These are phyloP conservation scores for Hypoxylon perforatum DNA, from an alignment of 495 filamentous ascomycete species.

Conservation along the genomic window DNA sequence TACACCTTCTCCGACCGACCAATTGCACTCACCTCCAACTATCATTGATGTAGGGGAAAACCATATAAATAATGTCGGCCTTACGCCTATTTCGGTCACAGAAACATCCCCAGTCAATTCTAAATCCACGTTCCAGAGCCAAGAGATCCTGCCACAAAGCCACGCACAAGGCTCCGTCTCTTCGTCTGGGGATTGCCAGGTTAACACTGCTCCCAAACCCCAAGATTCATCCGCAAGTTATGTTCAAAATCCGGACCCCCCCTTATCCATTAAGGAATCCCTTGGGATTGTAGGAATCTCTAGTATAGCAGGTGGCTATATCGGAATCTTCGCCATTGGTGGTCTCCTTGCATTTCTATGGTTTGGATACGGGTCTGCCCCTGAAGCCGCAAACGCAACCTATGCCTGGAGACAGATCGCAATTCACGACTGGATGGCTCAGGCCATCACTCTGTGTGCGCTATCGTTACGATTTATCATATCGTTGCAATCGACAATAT, in stretches of 20 bases:
- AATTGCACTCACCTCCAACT: not conserved
- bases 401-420: not conserved
- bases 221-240: not conserved
- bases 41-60: not conserved
- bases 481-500: constrained; percentile 1
- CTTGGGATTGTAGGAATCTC: not conserved
- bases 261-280: not conserved
- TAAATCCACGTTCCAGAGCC: not conserved
- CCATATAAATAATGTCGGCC: not conserved
- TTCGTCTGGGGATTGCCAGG: not conserved
- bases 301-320: not conserved
- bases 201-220: too few species aligned
- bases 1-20: not conserved
- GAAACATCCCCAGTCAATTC: not conserved
- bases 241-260: not conserved
- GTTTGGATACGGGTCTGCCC: constrained; percentile 1
- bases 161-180: not conserved
- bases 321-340: constrained; percentile 1
- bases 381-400: not conserved
- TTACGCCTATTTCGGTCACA: not conserved
- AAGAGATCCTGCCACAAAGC: not conserved
- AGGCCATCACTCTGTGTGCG: constrained; percentile 1
- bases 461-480: not conserved
- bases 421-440: not conserved
- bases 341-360: constrained; percentile 14